Percentiles rank a stretch among this genome's conserved stretches.
Conservation (phyloP, 805 yeast species). For the Candida michaelii region DNA sequence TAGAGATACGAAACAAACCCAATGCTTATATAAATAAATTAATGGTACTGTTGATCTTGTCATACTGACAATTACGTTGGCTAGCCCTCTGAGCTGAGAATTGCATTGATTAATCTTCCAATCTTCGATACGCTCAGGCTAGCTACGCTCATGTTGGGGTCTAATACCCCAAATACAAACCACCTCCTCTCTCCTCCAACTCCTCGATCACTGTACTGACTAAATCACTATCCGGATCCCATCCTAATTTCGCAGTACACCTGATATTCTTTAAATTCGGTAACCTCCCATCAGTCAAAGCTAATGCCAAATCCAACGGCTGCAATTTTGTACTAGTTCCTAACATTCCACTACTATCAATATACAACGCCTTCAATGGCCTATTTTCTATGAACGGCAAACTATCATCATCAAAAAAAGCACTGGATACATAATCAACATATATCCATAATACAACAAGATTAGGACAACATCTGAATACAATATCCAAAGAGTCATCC, state of each 20-base stretch:
- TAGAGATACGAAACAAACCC: not conserved
- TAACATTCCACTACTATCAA: slow-evolving; percentile 82
- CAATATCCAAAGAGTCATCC: slow-evolving; percentile 67
- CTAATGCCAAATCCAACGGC: slow-evolving; percentile 86
- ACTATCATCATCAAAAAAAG: slow-evolving; percentile 36
- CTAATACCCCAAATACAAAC: slow-evolving; percentile 54
- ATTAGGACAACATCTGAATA: slow-evolving; percentile 76
- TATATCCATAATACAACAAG: slow-evolving; percentile 62
- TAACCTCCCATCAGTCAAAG: slow-evolving; percentile 73
- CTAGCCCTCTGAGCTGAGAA: no score
- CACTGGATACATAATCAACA: slow-evolving; percentile 70
- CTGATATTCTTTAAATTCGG: slow-evolving; percentile 65
- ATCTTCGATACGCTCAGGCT: no score
- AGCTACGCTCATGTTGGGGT: no score
- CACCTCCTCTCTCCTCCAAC: slow-evolving; percentile 74
- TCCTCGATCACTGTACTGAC: slow-evolving; percentile 56
- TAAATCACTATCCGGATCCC: slow-evolving; percentile 60
- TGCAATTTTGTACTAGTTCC: slow-evolving; percentile 82
- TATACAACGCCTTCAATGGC: slow-evolving; percentile 61
- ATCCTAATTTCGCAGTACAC: slow-evolving; percentile 77
- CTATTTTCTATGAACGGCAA: slow-evolving; percentile 26
- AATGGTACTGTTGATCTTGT: no score
- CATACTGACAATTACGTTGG: no score
- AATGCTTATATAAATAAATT: no score
- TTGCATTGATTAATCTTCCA: no score